A percentile compares a stretch with the other conserved stretches of the same genome.
phyloP scores from a whole-genome alignment of 225 moss, liverwort and hornwort species.

The Lunularia cruciata region DNA sequence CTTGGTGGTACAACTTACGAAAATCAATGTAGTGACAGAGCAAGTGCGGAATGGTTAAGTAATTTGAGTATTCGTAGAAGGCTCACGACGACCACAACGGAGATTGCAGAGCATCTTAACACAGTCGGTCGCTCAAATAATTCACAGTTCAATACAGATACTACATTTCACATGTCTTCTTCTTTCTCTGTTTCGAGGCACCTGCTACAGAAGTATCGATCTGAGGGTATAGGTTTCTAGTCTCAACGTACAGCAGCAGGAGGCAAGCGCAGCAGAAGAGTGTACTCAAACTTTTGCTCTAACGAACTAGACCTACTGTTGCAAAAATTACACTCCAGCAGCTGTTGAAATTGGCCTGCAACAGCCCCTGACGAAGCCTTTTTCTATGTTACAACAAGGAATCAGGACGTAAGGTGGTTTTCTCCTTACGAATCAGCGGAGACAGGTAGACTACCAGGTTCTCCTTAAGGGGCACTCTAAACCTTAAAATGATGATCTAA shows the following conservation, averaged over 20 bases:
- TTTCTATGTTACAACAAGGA: conserved; percentile 25
- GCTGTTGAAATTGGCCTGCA: conserved; percentile 22
- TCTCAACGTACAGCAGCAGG: conserved; percentile 11
- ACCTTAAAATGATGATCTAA: neutral
- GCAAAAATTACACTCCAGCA: conserved; percentile 22
- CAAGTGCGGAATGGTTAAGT: too few species aligned
- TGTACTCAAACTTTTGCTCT: neutral
- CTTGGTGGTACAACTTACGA: too few species aligned
- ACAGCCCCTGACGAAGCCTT: conserved; percentile 6
- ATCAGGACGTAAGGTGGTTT: neutral
- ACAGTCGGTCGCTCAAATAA: too few species aligned
- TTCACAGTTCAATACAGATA: too few species aligned
- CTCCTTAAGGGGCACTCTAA: neutral
- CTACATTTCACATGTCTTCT: too few species aligned
- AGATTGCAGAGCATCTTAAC: too few species aligned
- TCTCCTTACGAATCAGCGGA: neutral
- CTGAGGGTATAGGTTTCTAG: conserved; percentile 7
- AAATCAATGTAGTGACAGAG: too few species aligned
- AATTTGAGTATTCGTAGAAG: too few species aligned
- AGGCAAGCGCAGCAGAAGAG: neutral
- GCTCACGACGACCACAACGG: too few species aligned
- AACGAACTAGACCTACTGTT: neutral
- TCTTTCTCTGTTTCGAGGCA: too few species aligned
- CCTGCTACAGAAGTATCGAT: neutral
- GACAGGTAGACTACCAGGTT: neutral